phyloP scores from a whole-genome alignment of 2,329 filamentous ascomycete genomes.

The Fusarium sp. region DNA sequence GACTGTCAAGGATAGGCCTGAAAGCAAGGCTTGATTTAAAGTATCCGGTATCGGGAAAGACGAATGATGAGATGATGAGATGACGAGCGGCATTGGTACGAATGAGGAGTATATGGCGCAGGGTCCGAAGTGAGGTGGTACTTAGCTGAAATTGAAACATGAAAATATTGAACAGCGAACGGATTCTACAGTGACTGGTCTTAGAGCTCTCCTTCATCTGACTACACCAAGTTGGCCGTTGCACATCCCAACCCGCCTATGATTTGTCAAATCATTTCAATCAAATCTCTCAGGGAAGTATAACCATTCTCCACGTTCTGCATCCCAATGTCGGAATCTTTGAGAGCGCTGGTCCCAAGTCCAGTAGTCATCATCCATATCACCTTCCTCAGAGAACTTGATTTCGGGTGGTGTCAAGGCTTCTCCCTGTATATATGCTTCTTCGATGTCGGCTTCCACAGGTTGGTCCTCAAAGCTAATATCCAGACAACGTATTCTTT shows the following conservation, averaged over 20 bases:
- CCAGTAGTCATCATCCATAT: constrained; percentile 36
- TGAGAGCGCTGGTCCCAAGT: constrained; percentile 26
- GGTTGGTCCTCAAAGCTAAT: background rate
- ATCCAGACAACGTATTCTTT: constrained; percentile 2
- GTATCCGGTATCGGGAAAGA: background rate
- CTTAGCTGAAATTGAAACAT: background rate
- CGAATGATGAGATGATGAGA: background rate
- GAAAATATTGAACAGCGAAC: background rate
- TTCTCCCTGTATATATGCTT: constrained; percentile 31
- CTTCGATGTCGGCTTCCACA: background rate
- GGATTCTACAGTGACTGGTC: background rate
- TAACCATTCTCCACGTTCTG: constrained; percentile 31
- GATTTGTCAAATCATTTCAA: constrained; percentile 6
- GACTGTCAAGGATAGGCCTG: constrained; percentile 45
- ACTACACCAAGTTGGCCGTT: background rate
- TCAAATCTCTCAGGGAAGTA: constrained; percentile 40
- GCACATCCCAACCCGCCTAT: background rate
- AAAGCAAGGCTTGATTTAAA: constrained; percentile 48
- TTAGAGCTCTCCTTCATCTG: background rate
- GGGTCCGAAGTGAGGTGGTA: background rate
- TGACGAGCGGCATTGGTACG: background rate
- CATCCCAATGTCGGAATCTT: constrained; percentile 39
- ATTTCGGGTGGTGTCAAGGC: constrained; percentile 31
- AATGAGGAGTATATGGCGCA: background rate
- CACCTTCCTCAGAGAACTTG: constrained; percentile 29